These are phyloP conservation scores for Eutrema heterophyllum DNA, from an alignment of 345 rosid genomes.

Conservation along the genomic window DNA sequence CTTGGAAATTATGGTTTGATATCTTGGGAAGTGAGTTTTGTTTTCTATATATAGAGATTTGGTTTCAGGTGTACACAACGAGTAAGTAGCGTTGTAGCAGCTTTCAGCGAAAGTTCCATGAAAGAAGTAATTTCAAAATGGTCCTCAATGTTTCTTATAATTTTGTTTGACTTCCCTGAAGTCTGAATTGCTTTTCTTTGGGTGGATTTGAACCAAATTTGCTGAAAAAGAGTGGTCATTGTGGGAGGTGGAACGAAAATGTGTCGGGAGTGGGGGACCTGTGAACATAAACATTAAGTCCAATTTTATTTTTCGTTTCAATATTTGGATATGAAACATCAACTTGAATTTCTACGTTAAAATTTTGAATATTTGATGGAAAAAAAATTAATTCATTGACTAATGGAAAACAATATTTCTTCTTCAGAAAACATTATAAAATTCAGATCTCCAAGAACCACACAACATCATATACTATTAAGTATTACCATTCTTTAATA, in stretches of 20 bases:
- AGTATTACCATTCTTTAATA: background rate
- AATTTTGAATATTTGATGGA: too few species aligned
- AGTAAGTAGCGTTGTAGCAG: constrained; percentile 17
- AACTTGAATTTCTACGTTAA: background rate
- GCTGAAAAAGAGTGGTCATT: constrained; percentile 7
- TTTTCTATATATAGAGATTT: background rate
- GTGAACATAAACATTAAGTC: background rate
- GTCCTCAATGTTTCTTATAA: constrained; percentile 5
- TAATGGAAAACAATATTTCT: background rate
- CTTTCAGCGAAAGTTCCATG: constrained; percentile 15
- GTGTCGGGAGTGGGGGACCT: background rate
- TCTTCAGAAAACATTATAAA: background rate
- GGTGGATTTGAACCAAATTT: background rate
- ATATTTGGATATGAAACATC: background rate
- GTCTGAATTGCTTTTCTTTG: background rate
- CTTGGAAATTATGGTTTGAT: background rate
- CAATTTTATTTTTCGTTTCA: background rate
- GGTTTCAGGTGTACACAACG: constrained; percentile 12
- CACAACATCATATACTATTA: background rate
- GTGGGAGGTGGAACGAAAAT: background rate
- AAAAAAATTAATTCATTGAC: background rate
- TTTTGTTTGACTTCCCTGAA: background rate
- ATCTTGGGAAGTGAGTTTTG: constrained; percentile 12
- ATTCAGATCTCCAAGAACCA: background rate
- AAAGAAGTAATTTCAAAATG: background rate